Evolutionary conservation across 176 grass and related monocot species (phyloP).

Genomic region (Melocanna baccifera): DNA sequence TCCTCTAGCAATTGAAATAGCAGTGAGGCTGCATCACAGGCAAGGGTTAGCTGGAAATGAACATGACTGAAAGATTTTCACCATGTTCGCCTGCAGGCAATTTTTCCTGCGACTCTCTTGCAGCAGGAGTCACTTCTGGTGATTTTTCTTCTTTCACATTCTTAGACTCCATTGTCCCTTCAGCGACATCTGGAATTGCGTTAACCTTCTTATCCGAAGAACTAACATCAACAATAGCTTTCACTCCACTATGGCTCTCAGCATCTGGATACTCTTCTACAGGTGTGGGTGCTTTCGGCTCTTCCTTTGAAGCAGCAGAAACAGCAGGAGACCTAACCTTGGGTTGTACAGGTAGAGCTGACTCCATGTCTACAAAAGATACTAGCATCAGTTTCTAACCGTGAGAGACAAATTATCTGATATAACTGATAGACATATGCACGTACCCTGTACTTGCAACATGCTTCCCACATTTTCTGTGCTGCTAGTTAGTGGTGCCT

Average conservation of each 20-base stretch:
- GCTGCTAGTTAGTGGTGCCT: slow-evolving; percentile 81
- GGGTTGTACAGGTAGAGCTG: slow-evolving; percentile 55
- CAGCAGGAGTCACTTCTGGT: slow-evolving; percentile 44
- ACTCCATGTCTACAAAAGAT: slow-evolving; percentile 70
- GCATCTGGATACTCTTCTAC: slow-evolving; percentile 58
- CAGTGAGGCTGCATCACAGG: background rate
- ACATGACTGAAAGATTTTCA: slow-evolving; percentile 39
- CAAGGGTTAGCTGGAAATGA: slow-evolving; percentile 31
- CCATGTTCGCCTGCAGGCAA: slow-evolving; percentile 63
- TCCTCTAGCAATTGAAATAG: background rate
- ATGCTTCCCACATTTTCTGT: slow-evolving; percentile 80
- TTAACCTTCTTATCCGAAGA: slow-evolving; percentile 50
- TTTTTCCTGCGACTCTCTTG: slow-evolving; percentile 65
- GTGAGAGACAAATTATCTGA: background rate
- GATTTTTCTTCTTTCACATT: slow-evolving; percentile 51
- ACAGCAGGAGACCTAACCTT: slow-evolving; percentile 72
- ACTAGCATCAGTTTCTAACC: slow-evolving; percentile 18
- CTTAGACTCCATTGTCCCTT: slow-evolving; percentile 54
- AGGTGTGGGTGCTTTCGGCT: slow-evolving; percentile 48
- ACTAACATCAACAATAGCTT: slow-evolving; percentile 45
- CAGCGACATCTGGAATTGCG: slow-evolving; percentile 42
- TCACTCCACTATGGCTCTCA: slow-evolving; percentile 51
- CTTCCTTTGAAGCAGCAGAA: slow-evolving; percentile 85
- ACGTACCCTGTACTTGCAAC: slow-evolving; percentile 72
- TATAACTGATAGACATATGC: slow-evolving; percentile 22